Evolutionary conservation across 139 green algal species (phyloP).

Genomic region (Chlorella ohadii): DNA sequence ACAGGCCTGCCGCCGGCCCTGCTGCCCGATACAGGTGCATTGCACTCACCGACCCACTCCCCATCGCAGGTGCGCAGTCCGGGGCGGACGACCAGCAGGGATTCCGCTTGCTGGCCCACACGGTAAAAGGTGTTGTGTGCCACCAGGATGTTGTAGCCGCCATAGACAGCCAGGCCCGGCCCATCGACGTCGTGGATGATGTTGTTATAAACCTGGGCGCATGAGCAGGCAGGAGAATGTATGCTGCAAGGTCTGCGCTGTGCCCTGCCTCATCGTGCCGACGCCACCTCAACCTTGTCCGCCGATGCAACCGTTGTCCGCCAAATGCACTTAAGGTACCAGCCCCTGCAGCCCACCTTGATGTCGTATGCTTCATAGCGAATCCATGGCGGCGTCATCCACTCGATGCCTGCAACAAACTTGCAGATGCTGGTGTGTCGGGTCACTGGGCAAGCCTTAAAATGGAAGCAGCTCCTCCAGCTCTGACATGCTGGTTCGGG

Average conservation of each 20-base stretch:
- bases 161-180: not conserved
- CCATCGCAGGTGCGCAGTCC: not conserved
- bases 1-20: too few species aligned
- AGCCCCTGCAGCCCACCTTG: not conserved
- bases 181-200: not conserved
- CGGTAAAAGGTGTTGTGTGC: slow-evolving; percentile 2
- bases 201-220: too few species aligned
- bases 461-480: too few species aligned
- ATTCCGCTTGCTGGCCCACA: not conserved
- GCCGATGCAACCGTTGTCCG: too few species aligned
- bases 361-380: slow-evolving; percentile 7
- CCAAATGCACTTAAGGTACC: too few species aligned
- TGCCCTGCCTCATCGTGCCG: too few species aligned
- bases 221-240: too few species aligned
- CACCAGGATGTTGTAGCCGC: slow-evolving; percentile 3
- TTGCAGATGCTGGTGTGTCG: not conserved
- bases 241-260: too few species aligned
- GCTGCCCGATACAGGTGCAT: not conserved
- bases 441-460: too few species aligned
- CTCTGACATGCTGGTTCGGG: too few species aligned
- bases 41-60: not conserved
- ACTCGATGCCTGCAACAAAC: not conserved
- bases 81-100: not conserved
- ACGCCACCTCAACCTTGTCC: too few species aligned
- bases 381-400: not conserved